Base-by-base conservation (phyloP, 768 basidiomycete genomes). In the Agaricus sinodeliciosus region DNA sequence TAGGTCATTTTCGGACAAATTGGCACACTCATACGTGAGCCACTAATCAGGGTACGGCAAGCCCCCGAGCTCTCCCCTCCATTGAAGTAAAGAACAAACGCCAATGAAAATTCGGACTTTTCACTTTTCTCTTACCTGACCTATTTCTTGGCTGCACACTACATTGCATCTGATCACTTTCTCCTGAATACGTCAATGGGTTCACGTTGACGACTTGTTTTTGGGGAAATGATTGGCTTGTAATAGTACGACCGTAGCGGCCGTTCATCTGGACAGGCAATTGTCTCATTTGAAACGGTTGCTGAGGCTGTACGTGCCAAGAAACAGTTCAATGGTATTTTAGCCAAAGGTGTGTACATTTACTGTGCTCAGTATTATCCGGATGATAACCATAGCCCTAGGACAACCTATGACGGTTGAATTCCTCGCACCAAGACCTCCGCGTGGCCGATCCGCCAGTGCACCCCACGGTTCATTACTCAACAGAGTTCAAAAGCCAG, bases 181-280 rank as follows among this genome's bases (percentile, higher is more conserved):
- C 22, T 15, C 11, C 11, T 41, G 48, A 36, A 28, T 35, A 35
- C 19, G 13, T 47, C 40, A 16, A 54, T 36, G 42, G 50, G 50
- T 28, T 43, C 28, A 19, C 49, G 48, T 55, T 52, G 55, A 45
- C 45, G 39, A 63, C 25, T 28, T n/a, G 3, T 26, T 25, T 2
- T 40, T 51, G 19, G 13, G 55, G 42, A 59, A 56, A 58, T 54
- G 62, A 64, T 67, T 71, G 60, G 60, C 60, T 62, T 71, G 28
- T 47, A 73, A 65, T 80, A 96, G 94, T 96, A 94, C 75, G 94
- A 96, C 73, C 85, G 88, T 66, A 94, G 93, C 61, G 94, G 94
- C 59, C 88, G 94, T 66, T 95, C 94, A 43, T 82, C 80, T 16
- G 94, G 94, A 55, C 77, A 82, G 60, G 94, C 87, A 54, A 79